Percentiles rank a stretch among this genome's conserved stretches.
Conservation (phyloP, 1,284 basidiomycete species). For the Ceraceosorus guamensis region DNA sequence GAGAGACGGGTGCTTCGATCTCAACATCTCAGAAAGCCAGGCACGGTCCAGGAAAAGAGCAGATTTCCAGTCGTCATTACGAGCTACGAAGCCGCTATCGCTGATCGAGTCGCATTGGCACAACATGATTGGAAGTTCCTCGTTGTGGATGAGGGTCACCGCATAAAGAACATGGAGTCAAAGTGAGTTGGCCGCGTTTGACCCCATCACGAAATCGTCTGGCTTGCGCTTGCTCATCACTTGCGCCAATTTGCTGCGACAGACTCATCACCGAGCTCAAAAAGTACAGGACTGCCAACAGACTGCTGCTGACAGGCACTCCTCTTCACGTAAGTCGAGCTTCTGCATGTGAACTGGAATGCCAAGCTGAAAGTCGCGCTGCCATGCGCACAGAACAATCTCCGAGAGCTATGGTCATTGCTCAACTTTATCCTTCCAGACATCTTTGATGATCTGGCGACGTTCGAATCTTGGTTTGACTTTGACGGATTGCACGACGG, state of each 20-base stretch:
- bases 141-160: slow-evolving; percentile 90
- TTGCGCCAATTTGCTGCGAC: not conserved
- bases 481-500: slow-evolving; percentile 14
- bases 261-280: slow-evolving; percentile 79
- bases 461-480: slow-evolving; percentile 86
- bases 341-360: not conserved
- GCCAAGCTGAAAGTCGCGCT: not conserved
- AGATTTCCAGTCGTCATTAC: slow-evolving; percentile 63
- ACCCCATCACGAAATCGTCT: not conserved
- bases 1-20: slow-evolving; percentile 67
- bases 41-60: slow-evolving; percentile 17
- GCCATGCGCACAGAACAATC: slow-evolving; percentile 64
- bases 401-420: slow-evolving; percentile 86
- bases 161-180: slow-evolving; percentile 86
- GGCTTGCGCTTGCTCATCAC: too few species aligned
- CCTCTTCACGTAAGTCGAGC: slow-evolving; percentile 59
- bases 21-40: slow-evolving; percentile 16
- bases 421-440: slow-evolving; percentile 65
- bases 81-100: slow-evolving; percentile 86
- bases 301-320: slow-evolving; percentile 88
- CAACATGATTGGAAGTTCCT: slow-evolving; percentile 62
- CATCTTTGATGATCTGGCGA: slow-evolving; percentile 80
- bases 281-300: slow-evolving; percentile 71
- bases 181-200: slow-evolving; percentile 45
- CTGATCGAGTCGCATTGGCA: slow-evolving; percentile 33